Base-by-base conservation (phyloP, 2,329 filamentous ascomycete genomes). In the Phialophora tarda region DNA sequence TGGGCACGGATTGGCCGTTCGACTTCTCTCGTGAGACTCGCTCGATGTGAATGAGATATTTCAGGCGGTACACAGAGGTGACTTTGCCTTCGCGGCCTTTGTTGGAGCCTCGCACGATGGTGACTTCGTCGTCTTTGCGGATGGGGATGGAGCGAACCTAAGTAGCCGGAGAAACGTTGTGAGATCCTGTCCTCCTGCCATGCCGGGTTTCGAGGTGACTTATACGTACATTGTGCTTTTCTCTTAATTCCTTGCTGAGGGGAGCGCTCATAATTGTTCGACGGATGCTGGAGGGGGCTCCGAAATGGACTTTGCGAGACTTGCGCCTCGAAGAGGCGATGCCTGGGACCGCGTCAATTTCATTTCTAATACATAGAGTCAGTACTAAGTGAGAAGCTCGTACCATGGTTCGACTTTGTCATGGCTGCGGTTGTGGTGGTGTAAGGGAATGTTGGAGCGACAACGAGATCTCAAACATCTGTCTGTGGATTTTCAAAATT, bases 61-160 rank as follows among this genome's bases (percentile, higher is more conserved):
- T 98, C 79, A 97, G 91, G 82, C 93, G 92, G 90, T 97, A 99
- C 82, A 98, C 94, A 78, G 91, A 92, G 78, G 90, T 93, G 84
- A 99, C 87, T 88, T 98, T 98, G 86, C 95, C 95, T 87, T 98
- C 94, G 79, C 93, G 92, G 80, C 94, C 95, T 88, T 98, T 98
- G 88, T 96, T 91, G 84, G 86, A 85, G 78, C 95, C 95, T 76
- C 95, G 93, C 80, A 94, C 90, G 78, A 99, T 91, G 80, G 86
- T 86, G 81, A 98, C 93, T 85, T 96, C 92, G 84, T 97, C 91
- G 81, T 97, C 94, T 86, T 97, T 97, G 86, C 94, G 92, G 86
- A 98, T 88, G 80, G 94, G 95, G 82, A 97, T 96, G 82, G 89
- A 89, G 86, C 92, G 92, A 82, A 96, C 92, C 92, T 96, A 73